Base-by-base conservation (phyloP, 805 yeast genomes). In the Lachancea quebecensis region DNA sequence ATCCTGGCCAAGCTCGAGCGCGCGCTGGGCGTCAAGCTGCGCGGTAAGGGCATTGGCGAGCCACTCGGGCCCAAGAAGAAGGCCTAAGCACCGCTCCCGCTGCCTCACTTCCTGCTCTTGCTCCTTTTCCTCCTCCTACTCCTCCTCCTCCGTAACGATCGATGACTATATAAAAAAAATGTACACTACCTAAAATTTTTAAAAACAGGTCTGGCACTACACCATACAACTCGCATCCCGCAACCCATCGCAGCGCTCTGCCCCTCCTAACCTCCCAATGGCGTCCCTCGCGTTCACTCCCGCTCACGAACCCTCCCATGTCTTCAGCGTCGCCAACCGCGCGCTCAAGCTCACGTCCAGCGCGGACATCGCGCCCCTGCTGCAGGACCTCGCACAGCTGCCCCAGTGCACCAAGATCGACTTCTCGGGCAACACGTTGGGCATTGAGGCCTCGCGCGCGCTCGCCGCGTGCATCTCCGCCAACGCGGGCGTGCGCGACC, bases 31-130 rank as follows among this genome's bases (percentile, higher is more conserved):
- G 84, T 93, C 52, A 93, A 89, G 72, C 79, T 93, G 64, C 81
- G 98, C 72, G 99, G 99, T 64, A 90, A 91, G 73, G 85, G 82
- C 68, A 85, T 93, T 59, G 99, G 99, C 51, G 80, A 82, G 59
- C 96, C 98, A 30, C 74, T 93, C 55, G 68, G 67, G 45, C 69
- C 67, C 32, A 70, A 70, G 55, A 70, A 70, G 64, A 67, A 43
- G 46, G 38, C 41, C 16, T 43, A 14, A 38, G 14, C 10, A 3
- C 30, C 2, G 18, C 18, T 12, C 17, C 34, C 34, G n/a, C 14
- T 30, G 14, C 8, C 33, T 11, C 14, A 4, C 8, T 8, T 5
- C 5, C 33, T 11, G 14, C 17, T 6, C 21, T 7, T 39, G 12
- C n/a, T 11, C 31, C 14, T 33, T 33, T 7, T 17, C n/a, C 30